These are phyloP conservation scores for Intubia oerlemansii DNA, from an alignment of 2,329 filamentous ascomycete species.

Conservation along the genomic window DNA sequence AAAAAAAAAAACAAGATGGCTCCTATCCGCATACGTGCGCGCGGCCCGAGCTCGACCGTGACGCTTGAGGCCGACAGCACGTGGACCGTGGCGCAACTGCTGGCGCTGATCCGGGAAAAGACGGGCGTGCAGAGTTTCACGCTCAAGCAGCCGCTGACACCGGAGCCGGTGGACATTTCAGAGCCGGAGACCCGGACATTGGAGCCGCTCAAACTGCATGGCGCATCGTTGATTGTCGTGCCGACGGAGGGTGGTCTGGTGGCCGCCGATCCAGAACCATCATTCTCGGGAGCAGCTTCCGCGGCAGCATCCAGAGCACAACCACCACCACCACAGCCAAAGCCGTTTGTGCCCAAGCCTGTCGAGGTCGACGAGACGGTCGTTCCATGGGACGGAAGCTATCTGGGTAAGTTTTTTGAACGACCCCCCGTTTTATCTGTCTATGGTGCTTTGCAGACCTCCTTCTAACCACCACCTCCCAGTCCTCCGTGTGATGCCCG, in stretches of 20 bases:
- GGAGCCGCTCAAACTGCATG: constrained; percentile 21
- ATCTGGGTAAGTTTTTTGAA: constrained; percentile 21
- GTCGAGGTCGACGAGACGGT: constrained; percentile 21
- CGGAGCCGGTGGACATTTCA: constrained; percentile 43
- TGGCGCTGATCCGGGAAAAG: constrained; percentile 36
- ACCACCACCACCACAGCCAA: no score
- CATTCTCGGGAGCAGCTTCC: constrained; percentile 3
- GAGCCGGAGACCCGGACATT: constrained; percentile 21
- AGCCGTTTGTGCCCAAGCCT: constrained; percentile 12
- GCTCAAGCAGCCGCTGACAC: constrained; percentile 71
- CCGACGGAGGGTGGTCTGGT: constrained; percentile 15
- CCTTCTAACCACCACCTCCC: no score
- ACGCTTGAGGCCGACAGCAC: constrained; percentile 36
- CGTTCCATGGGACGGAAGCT: constrained; percentile 28
- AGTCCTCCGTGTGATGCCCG: constrained; percentile 86
- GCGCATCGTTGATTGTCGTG: constrained; percentile 28
- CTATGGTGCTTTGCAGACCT: no score
- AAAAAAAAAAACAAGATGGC: no score
- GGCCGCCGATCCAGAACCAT: no score
- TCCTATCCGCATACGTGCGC: constrained; percentile 46
- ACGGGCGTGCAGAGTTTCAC: constrained; percentile 47
- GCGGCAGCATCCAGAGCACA: no score
- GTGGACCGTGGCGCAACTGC: constrained; percentile 41
- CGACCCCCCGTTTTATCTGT: no score
- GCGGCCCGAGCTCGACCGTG: constrained; percentile 51